Evolutionary conservation across 108 stramenopile genomes (phyloP), one percentile per base, ranked within the genome.

Genomic region (Nannochloropsis gaditana): DNA sequence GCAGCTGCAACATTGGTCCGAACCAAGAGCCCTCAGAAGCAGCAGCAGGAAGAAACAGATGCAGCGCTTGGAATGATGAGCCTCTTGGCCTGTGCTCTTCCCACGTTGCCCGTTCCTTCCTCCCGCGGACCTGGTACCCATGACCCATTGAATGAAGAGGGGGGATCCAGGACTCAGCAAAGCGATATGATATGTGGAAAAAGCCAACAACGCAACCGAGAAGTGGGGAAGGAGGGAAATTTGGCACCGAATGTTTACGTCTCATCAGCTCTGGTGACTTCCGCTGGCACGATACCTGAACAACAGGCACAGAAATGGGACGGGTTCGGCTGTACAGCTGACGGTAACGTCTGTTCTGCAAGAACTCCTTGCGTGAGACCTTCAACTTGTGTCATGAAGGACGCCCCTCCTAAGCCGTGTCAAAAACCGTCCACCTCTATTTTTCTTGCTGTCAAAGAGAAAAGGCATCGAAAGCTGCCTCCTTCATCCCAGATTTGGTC

Each of bases 401-500:
- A 10, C 59, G n/a, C 19, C n/a, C 1, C 59, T 73, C n/a, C 59
- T 15, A 73, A 73, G 59, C 59, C 15, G n/a, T 5, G 19, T 8
- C 4, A 73, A 73, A 8, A 15, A 4, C 59, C 59, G 59, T 73
- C 59, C 8, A n/a, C 59, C n/a, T 73, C 59, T 2, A 3, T 73
- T n/a, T 73, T 73, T 73, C 59, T 73, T 73, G 59, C 59, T 15
- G 59, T 73, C 59, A 73, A 73, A 73, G 59, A 73, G n/a, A 73
- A 73, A 8, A 15, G 8, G 3, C n/a, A 8, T 6, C 59, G 59
- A 2, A 4, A 15, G 19, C 59, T 73, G 19, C 59, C 59, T 73
- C 59, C 59, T n/a, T 73, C 59, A 4, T 73, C 59, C 59, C 19
- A 73, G 59, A 15, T 73, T 6, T 73, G 59, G 59, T 15, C 59